Evolutionary conservation across 306 rosid genomes (phyloP).

Genomic region (Hippophae rhamnoides): DNA sequence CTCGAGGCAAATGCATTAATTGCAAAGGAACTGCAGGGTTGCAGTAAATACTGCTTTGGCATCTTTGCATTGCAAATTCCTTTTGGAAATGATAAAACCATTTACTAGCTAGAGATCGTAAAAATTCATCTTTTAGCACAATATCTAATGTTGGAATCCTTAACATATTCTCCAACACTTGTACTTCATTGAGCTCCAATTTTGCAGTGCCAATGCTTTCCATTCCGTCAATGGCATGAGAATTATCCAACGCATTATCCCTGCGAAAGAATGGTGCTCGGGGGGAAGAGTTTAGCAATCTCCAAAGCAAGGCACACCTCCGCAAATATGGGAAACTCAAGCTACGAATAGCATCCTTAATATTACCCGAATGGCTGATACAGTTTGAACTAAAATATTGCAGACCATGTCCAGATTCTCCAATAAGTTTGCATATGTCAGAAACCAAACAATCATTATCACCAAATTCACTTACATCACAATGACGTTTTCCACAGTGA

Average conservation of each 20-base stretch:
- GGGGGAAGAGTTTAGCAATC: conserved; percentile 48
- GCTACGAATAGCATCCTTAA: conserved; percentile 49
- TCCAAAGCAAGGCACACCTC: conserved; percentile 80
- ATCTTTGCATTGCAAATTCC: conserved; percentile 36
- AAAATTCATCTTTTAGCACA: conserved; percentile 53
- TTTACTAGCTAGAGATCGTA: conserved; percentile 45
- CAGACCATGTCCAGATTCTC: conserved; percentile 34
- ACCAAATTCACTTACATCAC: conserved; percentile 31
- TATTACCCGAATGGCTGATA: conserved; percentile 38
- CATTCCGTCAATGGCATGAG: conserved; percentile 35
- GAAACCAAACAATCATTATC: conserved; percentile 52
- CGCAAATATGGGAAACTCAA: conserved; percentile 76
- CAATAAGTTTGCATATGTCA: conserved; percentile 53
- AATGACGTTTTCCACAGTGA: conserved; percentile 38
- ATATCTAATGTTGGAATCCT: conserved; percentile 66
- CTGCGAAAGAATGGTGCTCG: conserved; percentile 54
- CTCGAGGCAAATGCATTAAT: conserved; percentile 67
- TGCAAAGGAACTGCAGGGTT: conserved; percentile 82
- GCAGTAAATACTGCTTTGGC: conserved; percentile 34
- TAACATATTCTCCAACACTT: conserved; percentile 67
- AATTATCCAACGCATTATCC: conserved; percentile 41
- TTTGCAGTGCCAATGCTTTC: conserved; percentile 29
- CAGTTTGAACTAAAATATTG: conserved; percentile 55
- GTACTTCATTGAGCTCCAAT: conserved; percentile 49
- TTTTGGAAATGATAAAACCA: conserved; percentile 71